Percentiles rank a stretch among this genome's conserved stretches.
These are phyloP conservation scores for Phytophthora fragariae DNA, from an alignment of 352 stramenopile genomes.

Conservation along the genomic window DNA sequence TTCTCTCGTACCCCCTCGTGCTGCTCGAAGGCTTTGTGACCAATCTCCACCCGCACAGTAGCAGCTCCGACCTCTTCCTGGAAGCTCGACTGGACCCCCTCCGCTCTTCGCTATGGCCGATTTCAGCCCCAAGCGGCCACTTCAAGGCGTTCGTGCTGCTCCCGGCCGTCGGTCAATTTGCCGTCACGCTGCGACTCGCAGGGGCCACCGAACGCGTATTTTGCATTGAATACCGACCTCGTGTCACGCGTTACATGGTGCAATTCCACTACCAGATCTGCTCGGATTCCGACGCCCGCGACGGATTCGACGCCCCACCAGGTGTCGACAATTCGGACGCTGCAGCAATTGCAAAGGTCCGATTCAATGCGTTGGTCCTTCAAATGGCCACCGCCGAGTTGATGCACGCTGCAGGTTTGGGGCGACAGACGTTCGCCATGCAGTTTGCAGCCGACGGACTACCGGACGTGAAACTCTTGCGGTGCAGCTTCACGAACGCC, in stretches of 20 bases:
- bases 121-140: conserved; percentile 41
- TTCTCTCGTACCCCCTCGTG: conserved; percentile 62
- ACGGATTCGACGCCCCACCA: conserved; percentile 66
- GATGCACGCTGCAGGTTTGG: conserved; percentile 48
- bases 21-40: conserved; percentile 56
- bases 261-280: conserved; percentile 80
- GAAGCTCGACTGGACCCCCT: conserved; percentile 47
- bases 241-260: conserved; percentile 46
- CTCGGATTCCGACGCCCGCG: conserved; percentile 35
- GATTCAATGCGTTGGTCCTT: conserved; percentile 64
- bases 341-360: conserved; percentile 57
- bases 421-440: conserved; percentile 59
- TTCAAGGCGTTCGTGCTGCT: conserved; percentile 78
- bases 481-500: conserved; percentile 63
- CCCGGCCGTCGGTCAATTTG: conserved; percentile 50
- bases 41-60: conserved; percentile 2
- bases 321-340: conserved; percentile 65
- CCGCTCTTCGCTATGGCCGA: conserved; percentile 54
- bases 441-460: conserved; percentile 63
- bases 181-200: conserved; percentile 36
- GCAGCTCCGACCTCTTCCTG: conserved; percentile 37
- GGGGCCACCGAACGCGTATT: conserved; percentile 34
- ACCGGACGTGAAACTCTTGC: conserved; percentile 59
- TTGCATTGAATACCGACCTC: conserved; percentile 45
- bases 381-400: conserved; percentile 67